Evolutionary conservation across 176 grass and related monocot genomes (phyloP).

Genomic region (Avena eriantha): DNA sequence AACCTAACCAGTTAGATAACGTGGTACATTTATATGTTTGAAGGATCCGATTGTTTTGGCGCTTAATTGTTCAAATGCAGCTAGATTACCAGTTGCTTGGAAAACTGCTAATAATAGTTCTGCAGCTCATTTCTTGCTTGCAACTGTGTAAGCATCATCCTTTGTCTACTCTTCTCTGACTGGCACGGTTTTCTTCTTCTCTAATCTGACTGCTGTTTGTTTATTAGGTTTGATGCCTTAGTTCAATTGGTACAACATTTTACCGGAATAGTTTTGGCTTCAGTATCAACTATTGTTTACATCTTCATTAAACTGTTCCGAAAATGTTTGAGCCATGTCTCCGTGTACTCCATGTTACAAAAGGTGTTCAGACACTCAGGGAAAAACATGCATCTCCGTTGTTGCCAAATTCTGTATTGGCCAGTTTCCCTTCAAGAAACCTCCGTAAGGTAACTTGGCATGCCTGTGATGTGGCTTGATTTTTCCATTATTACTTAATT

Average conservation of each 20-base stretch:
- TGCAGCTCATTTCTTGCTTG: conserved; percentile 45
- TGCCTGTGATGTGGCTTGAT: conserved; percentile 7
- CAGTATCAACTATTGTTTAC: conserved; percentile 68
- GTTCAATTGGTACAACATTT: conserved; percentile 56
- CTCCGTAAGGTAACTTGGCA: conserved; percentile 58
- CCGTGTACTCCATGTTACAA: conserved; percentile 54
- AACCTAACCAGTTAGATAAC: conserved; percentile 27
- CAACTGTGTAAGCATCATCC: conserved; percentile 60
- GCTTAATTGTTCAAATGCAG: conserved; percentile 82
- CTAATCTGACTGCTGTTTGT: conserved; percentile 42
- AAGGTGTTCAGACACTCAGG: conserved; percentile 74
- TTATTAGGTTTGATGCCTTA: conserved; percentile 51
- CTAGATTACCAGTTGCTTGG: conserved; percentile 53
- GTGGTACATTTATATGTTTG: conserved; percentile 38
- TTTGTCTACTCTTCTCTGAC: conserved; percentile 33
- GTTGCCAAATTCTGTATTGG: conserved; percentile 95
- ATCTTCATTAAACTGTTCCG: conserved; percentile 68
- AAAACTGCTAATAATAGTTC: conserved; percentile 39
- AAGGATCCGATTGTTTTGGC: conserved; percentile 78
- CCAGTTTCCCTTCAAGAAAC: conserved; percentile 79
- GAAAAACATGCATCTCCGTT: conserved; percentile 71
- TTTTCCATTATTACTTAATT: conserved; percentile 2
- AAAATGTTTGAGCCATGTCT: conserved; percentile 56
- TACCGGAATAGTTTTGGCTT: conserved; percentile 63
- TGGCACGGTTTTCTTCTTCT: conserved; percentile 34